These are phyloP conservation scores for Neopestalotiopsis sp. DNA, from an alignment of 2,329 filamentous ascomycete species.

Conservation along the genomic window DNA sequence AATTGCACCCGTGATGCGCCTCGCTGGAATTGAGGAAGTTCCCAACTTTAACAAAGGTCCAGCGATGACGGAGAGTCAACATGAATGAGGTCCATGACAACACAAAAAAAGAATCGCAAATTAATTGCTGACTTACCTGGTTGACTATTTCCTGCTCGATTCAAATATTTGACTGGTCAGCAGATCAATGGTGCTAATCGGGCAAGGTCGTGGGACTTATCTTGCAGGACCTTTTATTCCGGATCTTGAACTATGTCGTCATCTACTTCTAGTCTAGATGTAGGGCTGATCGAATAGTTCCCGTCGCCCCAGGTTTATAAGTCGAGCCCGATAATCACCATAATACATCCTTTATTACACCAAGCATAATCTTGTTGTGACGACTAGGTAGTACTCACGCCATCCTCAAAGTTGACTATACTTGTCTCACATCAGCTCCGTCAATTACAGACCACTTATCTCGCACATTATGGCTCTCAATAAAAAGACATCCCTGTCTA, in stretches of 20 bases:
- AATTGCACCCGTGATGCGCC: too few relatives aligned
- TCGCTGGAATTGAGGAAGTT: too few relatives aligned
- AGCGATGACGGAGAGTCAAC: too few relatives aligned
- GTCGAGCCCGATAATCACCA: not conserved
- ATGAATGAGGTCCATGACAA: too few relatives aligned
- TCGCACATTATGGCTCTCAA: not conserved
- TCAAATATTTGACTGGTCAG: too few relatives aligned
- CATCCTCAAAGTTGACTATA: not conserved
- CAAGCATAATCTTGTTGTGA: not conserved
- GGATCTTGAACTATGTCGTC: slow-evolving; percentile 9
- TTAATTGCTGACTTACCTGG: too few relatives aligned
- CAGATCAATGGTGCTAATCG: not conserved
- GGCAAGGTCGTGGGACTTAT: not conserved
- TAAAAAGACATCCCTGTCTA: slow-evolving; percentile 5
- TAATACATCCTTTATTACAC: not conserved
- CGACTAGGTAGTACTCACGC: not conserved
- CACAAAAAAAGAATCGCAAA: too few relatives aligned
- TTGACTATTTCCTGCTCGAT: too few relatives aligned
- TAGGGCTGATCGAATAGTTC: not conserved
- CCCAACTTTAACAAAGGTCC: too few relatives aligned
- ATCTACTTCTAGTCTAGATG: not conserved
- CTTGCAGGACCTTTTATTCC: slow-evolving; percentile 6
- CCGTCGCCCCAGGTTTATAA: not conserved
- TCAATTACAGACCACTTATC: not conserved
- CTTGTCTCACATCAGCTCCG: not conserved